Percentiles rank a stretch among this genome's conserved stretches.
Conservation (phyloP, 2,329 filamentous ascomycete species). For the Penicillium nordicum region DNA sequence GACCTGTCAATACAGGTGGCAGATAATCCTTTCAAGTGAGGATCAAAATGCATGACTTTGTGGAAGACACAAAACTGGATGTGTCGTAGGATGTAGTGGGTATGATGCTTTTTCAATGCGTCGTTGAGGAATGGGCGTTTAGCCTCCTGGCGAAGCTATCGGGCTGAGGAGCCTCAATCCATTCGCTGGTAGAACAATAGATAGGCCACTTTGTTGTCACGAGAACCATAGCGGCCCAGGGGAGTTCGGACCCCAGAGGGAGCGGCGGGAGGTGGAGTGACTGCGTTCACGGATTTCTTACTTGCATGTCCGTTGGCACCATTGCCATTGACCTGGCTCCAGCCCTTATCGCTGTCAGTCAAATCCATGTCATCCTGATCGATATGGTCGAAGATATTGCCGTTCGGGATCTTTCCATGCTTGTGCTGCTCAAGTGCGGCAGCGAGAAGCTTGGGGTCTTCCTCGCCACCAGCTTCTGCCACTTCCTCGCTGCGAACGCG, state of each 20-base stretch:
- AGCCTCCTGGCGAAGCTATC: background rate
- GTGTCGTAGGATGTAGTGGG: slow-evolving; percentile 3
- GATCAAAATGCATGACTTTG: slow-evolving; percentile 5
- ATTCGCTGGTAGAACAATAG: slow-evolving; percentile 90
- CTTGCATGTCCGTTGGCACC: slow-evolving; percentile 44
- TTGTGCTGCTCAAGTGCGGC: slow-evolving; percentile 66
- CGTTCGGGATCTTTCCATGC: slow-evolving; percentile 46
- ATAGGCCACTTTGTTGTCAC: slow-evolving; percentile 96
- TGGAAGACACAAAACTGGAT: slow-evolving; percentile 3
- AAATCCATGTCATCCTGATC: slow-evolving; percentile 65
- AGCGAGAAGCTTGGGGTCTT: slow-evolving; percentile 67
- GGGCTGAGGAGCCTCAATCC: slow-evolving; percentile 19
- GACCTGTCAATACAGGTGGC: slow-evolving; percentile 5
- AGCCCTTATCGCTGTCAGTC: slow-evolving; percentile 60
- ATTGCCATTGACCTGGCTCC: slow-evolving; percentile 79
- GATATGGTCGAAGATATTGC: slow-evolving; percentile 72
- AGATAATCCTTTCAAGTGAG: slow-evolving; percentile 4
- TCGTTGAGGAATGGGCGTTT: background rate
- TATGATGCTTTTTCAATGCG: slow-evolving; percentile 12
- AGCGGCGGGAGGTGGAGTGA: slow-evolving; percentile 49
- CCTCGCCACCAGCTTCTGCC: slow-evolving; percentile 77
- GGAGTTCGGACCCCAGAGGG: slow-evolving; percentile 56
- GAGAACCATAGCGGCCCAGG: slow-evolving; percentile 59
- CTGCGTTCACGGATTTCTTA: slow-evolving; percentile 76
- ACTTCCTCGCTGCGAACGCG: slow-evolving; percentile 85